phyloP scores from a whole-genome alignment of 495 filamentous ascomycete genomes.

The Margaritispora aquatica region DNA sequence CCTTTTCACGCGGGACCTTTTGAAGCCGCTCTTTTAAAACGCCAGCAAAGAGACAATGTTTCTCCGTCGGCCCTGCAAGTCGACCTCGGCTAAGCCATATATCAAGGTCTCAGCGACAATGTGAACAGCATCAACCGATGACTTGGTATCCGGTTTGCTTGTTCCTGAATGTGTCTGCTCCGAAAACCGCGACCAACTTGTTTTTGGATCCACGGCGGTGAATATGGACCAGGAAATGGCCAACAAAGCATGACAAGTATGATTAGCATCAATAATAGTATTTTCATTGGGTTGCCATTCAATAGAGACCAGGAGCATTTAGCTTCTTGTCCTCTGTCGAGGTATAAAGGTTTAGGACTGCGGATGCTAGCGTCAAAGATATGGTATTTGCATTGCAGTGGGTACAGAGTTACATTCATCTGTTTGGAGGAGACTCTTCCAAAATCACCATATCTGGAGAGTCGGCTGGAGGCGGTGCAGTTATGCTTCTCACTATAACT shows the following conservation, averaged over 20 bases:
- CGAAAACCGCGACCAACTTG: constrained; percentile 37
- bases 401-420: constrained; percentile 63
- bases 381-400: constrained; percentile 64
- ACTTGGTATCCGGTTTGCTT: constrained; percentile 38
- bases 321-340: constrained; percentile 50
- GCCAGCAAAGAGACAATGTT: neutral
- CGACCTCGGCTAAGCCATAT: constrained; percentile 5
- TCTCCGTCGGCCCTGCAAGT: neutral
- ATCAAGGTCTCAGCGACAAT: neutral
- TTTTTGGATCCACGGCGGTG: constrained; percentile 52
- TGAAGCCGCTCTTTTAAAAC: neutral
- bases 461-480: constrained; percentile 59
- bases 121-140: neutral
- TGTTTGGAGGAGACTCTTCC: constrained; percentile 61
- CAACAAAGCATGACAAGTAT: constrained; percentile 39
- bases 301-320: constrained; percentile 60
- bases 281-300: constrained; percentile 55
- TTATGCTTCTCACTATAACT: constrained; percentile 60
- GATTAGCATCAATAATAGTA: constrained; percentile 32
- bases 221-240: constrained; percentile 42
- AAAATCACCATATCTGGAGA: constrained; percentile 66
- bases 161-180: constrained; percentile 36
- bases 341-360: constrained; percentile 37
- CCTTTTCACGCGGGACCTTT: neutral
- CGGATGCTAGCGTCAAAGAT: constrained; percentile 61